Percentiles rank a stretch among this genome's conserved stretches.
Conservation (phyloP, 495 filamentous ascomycete genomes). For the Xylaria cubensis region DNA sequence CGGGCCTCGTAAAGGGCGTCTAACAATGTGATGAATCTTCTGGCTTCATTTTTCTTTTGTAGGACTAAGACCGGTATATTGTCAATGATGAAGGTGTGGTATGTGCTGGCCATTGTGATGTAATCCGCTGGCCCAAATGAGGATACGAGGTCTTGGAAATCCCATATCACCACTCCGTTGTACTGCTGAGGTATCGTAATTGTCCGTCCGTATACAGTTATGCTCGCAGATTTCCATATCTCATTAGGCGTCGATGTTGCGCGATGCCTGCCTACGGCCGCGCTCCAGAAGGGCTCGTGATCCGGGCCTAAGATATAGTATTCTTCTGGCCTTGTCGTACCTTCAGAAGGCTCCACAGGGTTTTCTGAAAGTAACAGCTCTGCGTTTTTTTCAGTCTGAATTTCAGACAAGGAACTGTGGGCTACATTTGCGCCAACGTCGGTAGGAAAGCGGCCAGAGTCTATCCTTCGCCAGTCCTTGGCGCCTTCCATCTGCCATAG, state of each 20-base stretch:
- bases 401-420: not conserved
- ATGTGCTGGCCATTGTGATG: constrained; percentile 71
- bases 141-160: constrained; percentile 65
- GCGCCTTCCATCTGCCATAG: constrained; percentile 74
- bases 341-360: constrained; percentile 22
- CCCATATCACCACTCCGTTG: constrained; percentile 59
- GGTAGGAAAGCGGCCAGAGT: constrained; percentile 36
- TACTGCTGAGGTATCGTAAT: constrained; percentile 59
- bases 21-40: constrained; percentile 73
- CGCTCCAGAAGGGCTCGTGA: constrained; percentile 30
- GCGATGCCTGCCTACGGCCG: constrained; percentile 18
- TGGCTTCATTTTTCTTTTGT: constrained; percentile 72
- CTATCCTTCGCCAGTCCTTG: constrained; percentile 68
- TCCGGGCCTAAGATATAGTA: constrained; percentile 23
- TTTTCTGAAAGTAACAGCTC: not conserved
- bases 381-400: not conserved
- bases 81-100: constrained; percentile 70
- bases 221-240: constrained; percentile 54
- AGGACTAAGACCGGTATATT: constrained; percentile 63
- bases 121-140: constrained; percentile 74
- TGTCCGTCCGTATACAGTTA: constrained; percentile 66
- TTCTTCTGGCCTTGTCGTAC: constrained; percentile 9
- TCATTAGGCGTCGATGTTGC: constrained; percentile 18
- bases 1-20: constrained; percentile 75
- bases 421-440: not conserved